Conservation (phyloP, 2,329 filamentous ascomycete species). For the Nemania abortiva region DNA sequence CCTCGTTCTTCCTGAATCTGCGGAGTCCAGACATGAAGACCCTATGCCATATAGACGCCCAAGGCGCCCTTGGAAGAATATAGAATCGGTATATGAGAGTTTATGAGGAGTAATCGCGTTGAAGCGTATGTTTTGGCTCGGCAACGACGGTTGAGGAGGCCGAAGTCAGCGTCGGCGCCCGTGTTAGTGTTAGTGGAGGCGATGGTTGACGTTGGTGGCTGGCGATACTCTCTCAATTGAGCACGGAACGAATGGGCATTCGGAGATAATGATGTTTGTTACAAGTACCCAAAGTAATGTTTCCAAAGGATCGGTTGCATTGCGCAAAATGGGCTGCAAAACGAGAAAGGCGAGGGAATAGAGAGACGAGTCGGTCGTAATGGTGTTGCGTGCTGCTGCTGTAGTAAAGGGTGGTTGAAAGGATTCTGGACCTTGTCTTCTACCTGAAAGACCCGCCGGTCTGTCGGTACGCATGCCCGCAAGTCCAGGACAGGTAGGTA, state of each 20-base stretch:
- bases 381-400: constrained; percentile 23
- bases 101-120: not conserved
- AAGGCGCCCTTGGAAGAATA: constrained; percentile 18
- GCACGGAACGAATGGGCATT: not conserved
- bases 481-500: constrained; percentile 26
- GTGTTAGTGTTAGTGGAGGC: constrained; percentile 20
- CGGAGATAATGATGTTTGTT: not conserved
- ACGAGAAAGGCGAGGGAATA: constrained; percentile 16
- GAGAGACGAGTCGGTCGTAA: constrained; percentile 25
- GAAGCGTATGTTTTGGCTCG: not conserved
- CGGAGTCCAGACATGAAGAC: constrained; percentile 27
- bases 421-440: constrained; percentile 42
- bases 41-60: constrained; percentile 25
- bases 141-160: constrained; percentile 11
- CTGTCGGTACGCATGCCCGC: constrained; percentile 36
- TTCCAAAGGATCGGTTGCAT: constrained; percentile 11
- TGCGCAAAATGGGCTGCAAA: constrained; percentile 14
- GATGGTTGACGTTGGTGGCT: not conserved
- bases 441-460: constrained; percentile 28
- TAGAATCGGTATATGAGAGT: not conserved
- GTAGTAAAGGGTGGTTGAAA: constrained; percentile 37
- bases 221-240: constrained; percentile 26
- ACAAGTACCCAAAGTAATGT: constrained; percentile 5
- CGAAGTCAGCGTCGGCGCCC: constrained; percentile 18
- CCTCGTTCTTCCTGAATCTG: constrained; percentile 29